A percentile compares a stretch with the other conserved stretches of the same genome.
These are phyloP conservation scores for Penicillium vulpinum DNA, from an alignment of 2,329 filamentous ascomycete genomes.

Conservation along the genomic window DNA sequence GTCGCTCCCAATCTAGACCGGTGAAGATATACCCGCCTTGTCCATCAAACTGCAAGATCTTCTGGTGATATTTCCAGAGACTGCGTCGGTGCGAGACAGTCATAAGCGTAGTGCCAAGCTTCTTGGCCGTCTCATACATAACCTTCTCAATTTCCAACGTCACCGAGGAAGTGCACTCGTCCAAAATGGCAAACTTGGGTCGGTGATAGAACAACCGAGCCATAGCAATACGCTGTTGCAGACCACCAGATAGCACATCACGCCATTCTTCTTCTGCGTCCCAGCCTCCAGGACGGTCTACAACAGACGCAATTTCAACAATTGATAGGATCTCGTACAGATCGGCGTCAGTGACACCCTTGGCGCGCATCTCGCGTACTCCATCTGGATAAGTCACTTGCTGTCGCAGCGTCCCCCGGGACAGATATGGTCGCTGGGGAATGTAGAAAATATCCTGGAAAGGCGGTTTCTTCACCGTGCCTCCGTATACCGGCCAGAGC, in stretches of 20 bases:
- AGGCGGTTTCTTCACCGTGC: constrained; percentile 85
- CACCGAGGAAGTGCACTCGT: constrained; percentile 95
- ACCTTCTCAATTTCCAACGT: constrained; percentile 90
- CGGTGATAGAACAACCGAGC: constrained; percentile 91
- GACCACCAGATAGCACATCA: constrained; percentile 84
- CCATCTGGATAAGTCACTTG: constrained; percentile 97
- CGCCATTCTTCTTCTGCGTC: constrained; percentile 97
- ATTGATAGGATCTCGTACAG: constrained; percentile 73
- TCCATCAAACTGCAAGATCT: constrained; percentile 94
- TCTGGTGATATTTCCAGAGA: constrained; percentile 94
- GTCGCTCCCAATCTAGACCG: constrained; percentile 78
- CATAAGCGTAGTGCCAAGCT: constrained; percentile 89
- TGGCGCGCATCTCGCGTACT: constrained; percentile 80
- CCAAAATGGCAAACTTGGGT: constrained; percentile 90
- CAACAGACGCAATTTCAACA: constrained; percentile 79
- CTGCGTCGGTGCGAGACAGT: constrained; percentile 89
- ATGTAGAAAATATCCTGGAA: constrained; percentile 98
- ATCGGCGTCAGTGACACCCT: constrained; percentile 78
- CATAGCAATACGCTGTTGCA: constrained; percentile 97
- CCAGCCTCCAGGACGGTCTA: constrained; percentile 79
- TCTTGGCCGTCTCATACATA: constrained; percentile 97
- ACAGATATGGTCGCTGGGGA: constrained; percentile 91
- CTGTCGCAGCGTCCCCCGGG: constrained; percentile 85
- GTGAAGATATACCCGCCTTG: constrained; percentile 92
- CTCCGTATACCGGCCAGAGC: constrained; percentile 96